Evolutionary conservation across 2,329 filamentous ascomycete species (phyloP).

Genomic region (Decorospora gaudefroyi): DNA sequence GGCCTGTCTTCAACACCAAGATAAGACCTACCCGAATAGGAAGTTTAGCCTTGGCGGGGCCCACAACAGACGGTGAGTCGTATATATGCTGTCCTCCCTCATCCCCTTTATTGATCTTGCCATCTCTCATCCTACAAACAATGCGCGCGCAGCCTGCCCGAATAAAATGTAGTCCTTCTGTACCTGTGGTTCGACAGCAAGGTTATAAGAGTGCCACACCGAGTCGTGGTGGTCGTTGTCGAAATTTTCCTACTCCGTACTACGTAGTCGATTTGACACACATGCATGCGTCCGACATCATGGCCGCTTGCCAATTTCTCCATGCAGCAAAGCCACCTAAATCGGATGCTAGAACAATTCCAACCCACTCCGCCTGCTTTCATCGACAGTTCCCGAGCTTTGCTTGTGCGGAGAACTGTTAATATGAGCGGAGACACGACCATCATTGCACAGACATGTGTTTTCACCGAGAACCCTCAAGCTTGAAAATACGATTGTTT

Average conservation of each 20-base stretch:
- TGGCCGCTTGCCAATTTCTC: slow-evolving; percentile 22
- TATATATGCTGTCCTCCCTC: neutral
- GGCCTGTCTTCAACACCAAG: slow-evolving; percentile 2
- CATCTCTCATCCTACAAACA: too few relatives aligned
- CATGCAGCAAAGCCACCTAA: slow-evolving; percentile 32
- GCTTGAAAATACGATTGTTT: too few relatives aligned
- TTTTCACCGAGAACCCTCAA: too few relatives aligned
- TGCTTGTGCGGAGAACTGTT: slow-evolving; percentile 9
- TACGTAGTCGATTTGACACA: neutral
- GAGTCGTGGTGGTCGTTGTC: too few relatives aligned
- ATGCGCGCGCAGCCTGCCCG: too few relatives aligned
- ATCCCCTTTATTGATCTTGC: too few relatives aligned
- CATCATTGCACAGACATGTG: too few relatives aligned
- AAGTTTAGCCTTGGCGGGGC: slow-evolving; percentile 6
- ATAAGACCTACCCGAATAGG: slow-evolving; percentile 1
- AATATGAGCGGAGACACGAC: slow-evolving; percentile 15
- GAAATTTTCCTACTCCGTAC: too few relatives aligned
- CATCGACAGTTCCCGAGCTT: slow-evolving; percentile 10
- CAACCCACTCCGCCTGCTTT: slow-evolving; percentile 11
- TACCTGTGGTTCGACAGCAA: too few relatives aligned
- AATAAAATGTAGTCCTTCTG: too few relatives aligned
- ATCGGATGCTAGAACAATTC: slow-evolving; percentile 31
- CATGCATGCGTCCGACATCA: slow-evolving; percentile 33
- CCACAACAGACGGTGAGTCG: slow-evolving; percentile 6
- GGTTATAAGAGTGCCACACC: too few relatives aligned